Conservation (phyloP, 345 rosid genomes). For the Citrus trifoliata region DNA sequence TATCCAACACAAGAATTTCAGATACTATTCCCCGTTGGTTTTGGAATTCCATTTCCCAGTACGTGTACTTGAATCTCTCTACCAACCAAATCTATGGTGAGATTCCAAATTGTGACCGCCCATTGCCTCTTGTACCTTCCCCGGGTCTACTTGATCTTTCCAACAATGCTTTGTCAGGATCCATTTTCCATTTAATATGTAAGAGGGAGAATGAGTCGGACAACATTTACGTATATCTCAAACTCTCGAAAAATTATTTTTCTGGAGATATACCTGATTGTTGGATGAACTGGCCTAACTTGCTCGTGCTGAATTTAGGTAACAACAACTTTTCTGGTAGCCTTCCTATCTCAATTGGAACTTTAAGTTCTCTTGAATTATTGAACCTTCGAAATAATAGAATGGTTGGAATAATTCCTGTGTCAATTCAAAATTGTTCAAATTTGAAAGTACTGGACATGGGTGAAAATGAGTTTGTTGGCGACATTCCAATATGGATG, state of each 20-base stretch:
- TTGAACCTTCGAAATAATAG: background rate
- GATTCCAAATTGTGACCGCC: background rate
- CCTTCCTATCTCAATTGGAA: background rate
- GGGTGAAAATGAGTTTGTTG: background rate
- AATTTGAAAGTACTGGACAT: background rate
- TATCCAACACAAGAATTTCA: background rate
- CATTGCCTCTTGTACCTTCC: too few relatives aligned
- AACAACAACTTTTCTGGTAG: background rate
- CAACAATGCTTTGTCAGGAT: too few relatives aligned
- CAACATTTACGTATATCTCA: background rate
- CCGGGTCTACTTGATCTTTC: background rate
- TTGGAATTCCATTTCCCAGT: background rate
- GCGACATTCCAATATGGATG: background rate
- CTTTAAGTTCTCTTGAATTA: background rate
- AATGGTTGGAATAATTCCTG: background rate
- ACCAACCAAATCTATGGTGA: background rate
- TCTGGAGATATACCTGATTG: background rate
- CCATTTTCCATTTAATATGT: background rate
- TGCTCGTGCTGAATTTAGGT: background rate
- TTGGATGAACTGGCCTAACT: background rate
- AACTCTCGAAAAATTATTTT: too few relatives aligned
- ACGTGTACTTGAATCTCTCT: background rate
- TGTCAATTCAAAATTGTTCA: background rate
- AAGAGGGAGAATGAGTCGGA: background rate
- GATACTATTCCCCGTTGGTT: background rate